A percentile compares a stretch with the other conserved stretches of the same genome.
Conservation (phyloP, 768 basidiomycete genomes). For the Mycena leptocephala region DNA sequence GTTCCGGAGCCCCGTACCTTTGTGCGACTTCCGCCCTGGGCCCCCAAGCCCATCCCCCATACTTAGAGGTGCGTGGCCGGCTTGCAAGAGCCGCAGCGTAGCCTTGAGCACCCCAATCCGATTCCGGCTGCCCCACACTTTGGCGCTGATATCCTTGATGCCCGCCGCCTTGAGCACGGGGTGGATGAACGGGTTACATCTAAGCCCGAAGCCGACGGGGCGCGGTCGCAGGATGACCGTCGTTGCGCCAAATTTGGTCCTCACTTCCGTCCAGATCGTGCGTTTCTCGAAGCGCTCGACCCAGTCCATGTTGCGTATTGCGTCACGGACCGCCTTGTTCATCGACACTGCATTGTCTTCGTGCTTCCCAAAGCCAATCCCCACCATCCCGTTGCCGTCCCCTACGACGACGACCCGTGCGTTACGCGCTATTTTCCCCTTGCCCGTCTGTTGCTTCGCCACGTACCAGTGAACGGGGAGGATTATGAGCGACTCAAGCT, state of each 20-base stretch:
- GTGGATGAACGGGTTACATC: constrained; percentile 92
- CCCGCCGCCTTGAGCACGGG: constrained; percentile 94
- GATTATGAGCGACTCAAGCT: constrained; percentile 51
- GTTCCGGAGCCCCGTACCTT: constrained; percentile 80
- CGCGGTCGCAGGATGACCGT: constrained; percentile 85
- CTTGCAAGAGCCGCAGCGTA: constrained; percentile 86
- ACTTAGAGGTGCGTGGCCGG: constrained; percentile 83
- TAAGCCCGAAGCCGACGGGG: constrained; percentile 93
- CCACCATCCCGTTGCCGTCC: constrained; percentile 88
- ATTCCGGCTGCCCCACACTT: constrained; percentile 95
- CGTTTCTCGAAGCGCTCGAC: constrained; percentile 95
- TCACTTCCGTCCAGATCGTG: constrained; percentile 95
- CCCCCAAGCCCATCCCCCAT: constrained; percentile 92
- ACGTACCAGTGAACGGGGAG: constrained; percentile 66
- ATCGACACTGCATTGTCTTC: constrained; percentile 61
- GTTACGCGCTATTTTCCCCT: constrained; percentile 86
- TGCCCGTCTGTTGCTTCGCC: constrained; percentile 93
- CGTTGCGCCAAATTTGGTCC: constrained; percentile 88
- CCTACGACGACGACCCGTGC: constrained; percentile 83
- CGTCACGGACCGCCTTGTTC: constrained; percentile 74
- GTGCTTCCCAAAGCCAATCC: constrained; percentile 88
- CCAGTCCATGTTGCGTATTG: constrained; percentile 91
- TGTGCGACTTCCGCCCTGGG: constrained; percentile 77
- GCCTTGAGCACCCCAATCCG: constrained; percentile 90
- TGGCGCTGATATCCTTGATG: constrained; percentile 95